A percentile compares a stretch with the other conserved stretches of the same genome.
Evolutionary conservation across 495 filamentous ascomycete species (phyloP).

Genomic region (Aspergillus wentii): DNA sequence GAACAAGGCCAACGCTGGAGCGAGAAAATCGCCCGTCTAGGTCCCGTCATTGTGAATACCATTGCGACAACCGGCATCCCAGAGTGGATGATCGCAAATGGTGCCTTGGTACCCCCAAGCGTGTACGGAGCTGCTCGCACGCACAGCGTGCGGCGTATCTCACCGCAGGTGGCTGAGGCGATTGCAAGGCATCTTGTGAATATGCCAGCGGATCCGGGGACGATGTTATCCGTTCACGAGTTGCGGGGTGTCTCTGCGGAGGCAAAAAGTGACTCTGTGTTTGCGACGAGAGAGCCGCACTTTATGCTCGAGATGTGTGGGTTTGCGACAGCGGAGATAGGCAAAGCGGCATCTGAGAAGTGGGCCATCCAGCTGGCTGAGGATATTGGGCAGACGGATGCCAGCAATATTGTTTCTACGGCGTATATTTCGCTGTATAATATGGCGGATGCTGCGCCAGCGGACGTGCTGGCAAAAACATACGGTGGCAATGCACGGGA

Average conservation of each 20-base stretch:
- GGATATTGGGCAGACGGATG: constrained; percentile 10
- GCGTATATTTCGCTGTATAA: constrained; percentile 24
- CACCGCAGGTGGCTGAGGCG: constrained; percentile 12
- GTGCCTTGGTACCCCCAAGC: constrained; percentile 9
- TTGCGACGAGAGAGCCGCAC: constrained; percentile 28
- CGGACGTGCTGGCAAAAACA: constrained; percentile 8
- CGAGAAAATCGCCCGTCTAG: constrained; percentile 23
- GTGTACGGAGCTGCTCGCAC: constrained; percentile 19
- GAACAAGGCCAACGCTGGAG: constrained; percentile 22
- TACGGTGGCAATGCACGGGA: constrained; percentile 16
- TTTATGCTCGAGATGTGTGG: constrained; percentile 33
- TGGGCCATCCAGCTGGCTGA: constrained; percentile 20
- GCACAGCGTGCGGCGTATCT: constrained; percentile 16
- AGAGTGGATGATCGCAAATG: constrained; percentile 10
- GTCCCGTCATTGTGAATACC: constrained; percentile 17
- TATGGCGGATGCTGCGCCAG: too few relatives aligned
- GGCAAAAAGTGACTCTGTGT: constrained; percentile 14
- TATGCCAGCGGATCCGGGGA: constrained; percentile 19
- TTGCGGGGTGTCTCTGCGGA: constrained; percentile 17
- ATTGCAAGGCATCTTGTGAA: constrained; percentile 13
- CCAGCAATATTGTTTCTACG: constrained; percentile 19
- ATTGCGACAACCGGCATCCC: constrained; percentile 22
- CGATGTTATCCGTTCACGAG: constrained; percentile 27
- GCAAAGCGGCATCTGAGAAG: constrained; percentile 3
- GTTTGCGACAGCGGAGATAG: constrained; percentile 1